Evolutionary conservation across 176 grass and related monocot species (phyloP), one percentile per base, ranked within the genome.

Genomic region (Musa acuminata): DNA sequence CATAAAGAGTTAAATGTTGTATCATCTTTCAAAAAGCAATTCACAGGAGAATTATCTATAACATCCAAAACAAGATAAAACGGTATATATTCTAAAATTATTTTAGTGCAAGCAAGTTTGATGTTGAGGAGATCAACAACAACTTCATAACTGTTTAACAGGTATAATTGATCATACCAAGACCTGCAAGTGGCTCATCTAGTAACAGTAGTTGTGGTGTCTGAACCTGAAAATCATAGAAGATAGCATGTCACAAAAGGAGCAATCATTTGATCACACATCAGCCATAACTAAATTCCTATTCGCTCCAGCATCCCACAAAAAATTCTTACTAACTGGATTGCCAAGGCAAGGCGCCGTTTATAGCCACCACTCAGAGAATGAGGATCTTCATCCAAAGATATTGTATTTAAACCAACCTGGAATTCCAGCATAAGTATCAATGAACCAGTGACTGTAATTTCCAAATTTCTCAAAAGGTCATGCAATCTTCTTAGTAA

Each of bases 311-410:
- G 49, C 0, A 43, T 43, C 35, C 48, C 65, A 23, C 14, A 8
- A 75, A 52, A 16, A 52, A 24, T 79, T 10, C 85, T 59, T 87
- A 98, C 90, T 80, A 98, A 80, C 64, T 98, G 90, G 87, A 94
- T 86, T 73, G 95, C 90, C 43, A 94, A 80, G 73, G 95, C 90
- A 84, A 98, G 90, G 26, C 86, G 80, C 11, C 84, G 80, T 65
- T 98, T 93, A 77, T 89, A 94, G 51, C 95, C 90, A 89, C 95
- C 88, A 84, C 88, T 91, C 63, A 93, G 78, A 82, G 90, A 72
- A 53, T 90, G 82, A 20, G 88, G 95, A 59, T 98, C 75, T 69
- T 91, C 80, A 84, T 93, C 90, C 81, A 93, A 82, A 55, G 90
- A 81, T 79, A 93, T 89, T 24, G 74, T 75, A 83, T 69, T 87